Evolutionary conservation across 805 yeast genomes (phyloP).

Genomic region (Candida succiphila): DNA sequence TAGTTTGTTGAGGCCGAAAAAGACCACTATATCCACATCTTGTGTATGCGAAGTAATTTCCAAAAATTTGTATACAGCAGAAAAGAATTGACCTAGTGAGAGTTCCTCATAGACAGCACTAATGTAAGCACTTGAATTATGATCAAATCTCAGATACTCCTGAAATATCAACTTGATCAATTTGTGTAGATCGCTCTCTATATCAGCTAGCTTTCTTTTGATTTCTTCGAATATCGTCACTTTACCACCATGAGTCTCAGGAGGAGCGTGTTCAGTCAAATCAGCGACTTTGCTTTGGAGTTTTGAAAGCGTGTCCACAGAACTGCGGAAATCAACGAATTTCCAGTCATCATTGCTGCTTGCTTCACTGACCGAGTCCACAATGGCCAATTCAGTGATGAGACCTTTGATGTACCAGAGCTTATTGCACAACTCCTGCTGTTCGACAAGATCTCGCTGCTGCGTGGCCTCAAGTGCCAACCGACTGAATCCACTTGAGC

Average conservation of each 20-base stretch:
- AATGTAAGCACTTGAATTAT: constrained; percentile 4
- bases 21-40: not conserved
- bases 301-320: constrained; percentile 9
- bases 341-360: constrained; percentile 7
- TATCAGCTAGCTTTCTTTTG: not conserved
- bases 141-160: constrained; percentile 9
- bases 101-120: no score
- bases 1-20: constrained; percentile 14
- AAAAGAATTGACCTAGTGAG: no score
- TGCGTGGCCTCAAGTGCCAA: not conserved
- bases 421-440: constrained; percentile 20
- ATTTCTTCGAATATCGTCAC: constrained; percentile 3
- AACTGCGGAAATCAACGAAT: constrained; percentile 5
- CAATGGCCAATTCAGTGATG: constrained; percentile 12
- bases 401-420: constrained; percentile 22
- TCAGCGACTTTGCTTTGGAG: constrained; percentile 4
- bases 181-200: constrained; percentile 3
- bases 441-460: constrained; percentile 12
- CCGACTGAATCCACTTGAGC: not conserved
- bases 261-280: not conserved
- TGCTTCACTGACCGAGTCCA: constrained; percentile 1
- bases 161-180: constrained; percentile 4
- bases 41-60: no score
- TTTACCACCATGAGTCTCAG: not conserved
- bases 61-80: no score